phyloP scores from a whole-genome alignment of 225 moss, liverwort and hornwort genomes.

The Antitrichia curtipendula region DNA sequence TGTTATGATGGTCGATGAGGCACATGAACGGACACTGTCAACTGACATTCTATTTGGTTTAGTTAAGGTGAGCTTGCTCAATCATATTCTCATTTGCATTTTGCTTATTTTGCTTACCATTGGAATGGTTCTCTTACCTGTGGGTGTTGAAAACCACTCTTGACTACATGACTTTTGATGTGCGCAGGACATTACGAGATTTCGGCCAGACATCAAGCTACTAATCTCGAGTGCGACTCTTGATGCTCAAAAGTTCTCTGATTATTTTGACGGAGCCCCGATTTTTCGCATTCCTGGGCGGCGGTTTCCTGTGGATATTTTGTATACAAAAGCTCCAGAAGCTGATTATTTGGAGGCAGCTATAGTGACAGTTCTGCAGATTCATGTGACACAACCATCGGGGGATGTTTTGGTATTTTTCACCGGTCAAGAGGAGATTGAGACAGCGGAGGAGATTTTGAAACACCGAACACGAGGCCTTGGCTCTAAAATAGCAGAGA shows the following conservation, averaged over 20 bases:
- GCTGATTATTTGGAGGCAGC: conserved; percentile 95
- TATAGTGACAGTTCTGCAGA: conserved; percentile 67
- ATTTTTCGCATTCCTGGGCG: conserved; percentile 95
- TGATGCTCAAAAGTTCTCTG: conserved; percentile 80
- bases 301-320: conserved; percentile 76
- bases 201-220: conserved; percentile 89
- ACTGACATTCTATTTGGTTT: conserved; percentile 90
- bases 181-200: conserved; percentile 78
- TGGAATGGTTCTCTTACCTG: background rate
- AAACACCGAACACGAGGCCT: conserved; percentile 86
- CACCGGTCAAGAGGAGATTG: conserved; percentile 92
- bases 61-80: conserved; percentile 45
- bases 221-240: conserved; percentile 94
- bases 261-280: conserved; percentile 86
- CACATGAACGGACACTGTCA: conserved; percentile 91
- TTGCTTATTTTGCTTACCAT: background rate
- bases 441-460: conserved; percentile 88
- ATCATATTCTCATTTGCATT: background rate
- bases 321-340: conserved; percentile 90
- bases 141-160: background rate
- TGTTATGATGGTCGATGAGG: conserved; percentile 99
- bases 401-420: conserved; percentile 86
- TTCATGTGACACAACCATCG: conserved; percentile 68
- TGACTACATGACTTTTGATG: background rate
- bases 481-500: conserved; percentile 80